A percentile compares a stretch with the other conserved stretches of the same genome.
phyloP scores from a whole-genome alignment of 129 eudicot genomes.

The Sambucus nigra region DNA sequence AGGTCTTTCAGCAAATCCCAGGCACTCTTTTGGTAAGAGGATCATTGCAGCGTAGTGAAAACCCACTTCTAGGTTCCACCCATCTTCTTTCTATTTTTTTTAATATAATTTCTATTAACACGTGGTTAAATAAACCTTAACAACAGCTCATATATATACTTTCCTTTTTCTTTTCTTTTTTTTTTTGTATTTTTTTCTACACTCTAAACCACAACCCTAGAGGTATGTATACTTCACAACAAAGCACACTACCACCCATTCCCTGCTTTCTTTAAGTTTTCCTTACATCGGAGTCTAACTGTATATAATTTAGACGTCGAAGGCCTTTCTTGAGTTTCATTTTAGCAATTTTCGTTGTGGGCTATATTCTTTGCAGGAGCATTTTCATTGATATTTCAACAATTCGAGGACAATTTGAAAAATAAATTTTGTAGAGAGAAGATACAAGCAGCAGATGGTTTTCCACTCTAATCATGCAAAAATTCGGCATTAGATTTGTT shows the following conservation, averaged over 20 bases:
- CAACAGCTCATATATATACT: background rate
- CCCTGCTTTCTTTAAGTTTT: too few relatives aligned
- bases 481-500: background rate
- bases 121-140: background rate
- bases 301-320: too few relatives aligned
- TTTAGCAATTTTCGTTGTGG: background rate
- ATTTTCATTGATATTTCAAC: slow-evolving; percentile 33
- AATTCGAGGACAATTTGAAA: slow-evolving; percentile 48
- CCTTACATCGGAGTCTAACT: too few relatives aligned
- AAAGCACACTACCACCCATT: background rate
- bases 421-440: slow-evolving; percentile 37
- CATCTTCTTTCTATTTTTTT: background rate
- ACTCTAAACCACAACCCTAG: background rate
- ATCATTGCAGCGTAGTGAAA: slow-evolving; percentile 50
- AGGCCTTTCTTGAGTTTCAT: too few relatives aligned
- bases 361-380: slow-evolving; percentile 39
- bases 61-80: slow-evolving; percentile 47
- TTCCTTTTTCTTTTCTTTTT: too few relatives aligned
- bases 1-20: slow-evolving; percentile 95
- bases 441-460: slow-evolving; percentile 14
- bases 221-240: background rate
- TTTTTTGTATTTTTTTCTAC: background rate
- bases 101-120: background rate
- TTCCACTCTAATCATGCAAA: slow-evolving; percentile 9
- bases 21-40: slow-evolving; percentile 91